A percentile compares a stretch with the other conserved stretches of the same genome.
Conservation (phyloP, 345 rosid genomes). For the Citrus australasica region DNA sequence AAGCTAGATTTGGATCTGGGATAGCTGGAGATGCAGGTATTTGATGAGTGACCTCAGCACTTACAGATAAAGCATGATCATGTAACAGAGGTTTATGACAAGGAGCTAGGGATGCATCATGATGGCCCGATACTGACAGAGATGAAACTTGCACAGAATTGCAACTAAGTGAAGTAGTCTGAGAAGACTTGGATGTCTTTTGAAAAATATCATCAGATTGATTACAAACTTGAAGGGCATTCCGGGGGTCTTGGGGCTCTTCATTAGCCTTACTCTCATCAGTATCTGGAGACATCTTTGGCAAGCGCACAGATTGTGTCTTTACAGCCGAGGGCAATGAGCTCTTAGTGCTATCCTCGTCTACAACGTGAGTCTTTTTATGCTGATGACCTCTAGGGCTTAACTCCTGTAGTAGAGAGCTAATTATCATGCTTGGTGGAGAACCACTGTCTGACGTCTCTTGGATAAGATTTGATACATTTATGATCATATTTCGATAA, state of each 20-base stretch:
- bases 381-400: constrained; percentile 41
- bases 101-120: constrained; percentile 29
- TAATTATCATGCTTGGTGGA: constrained; percentile 19
- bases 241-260: constrained; percentile 9
- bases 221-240: constrained; percentile 19
- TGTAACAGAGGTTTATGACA: constrained; percentile 25
- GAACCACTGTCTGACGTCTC: constrained; percentile 37
- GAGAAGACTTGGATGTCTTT: constrained; percentile 20
- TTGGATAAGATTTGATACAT: constrained; percentile 21
- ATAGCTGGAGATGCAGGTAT: constrained; percentile 14
- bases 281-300: constrained; percentile 23
- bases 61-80: constrained; percentile 23
- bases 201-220: constrained; percentile 18
- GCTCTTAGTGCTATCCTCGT: constrained; percentile 31
- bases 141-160: constrained; percentile 26
- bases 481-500: neutral
- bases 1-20: constrained; percentile 1
- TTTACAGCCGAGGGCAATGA: constrained; percentile 34
- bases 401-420: constrained; percentile 36
- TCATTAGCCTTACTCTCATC: constrained; percentile 1
- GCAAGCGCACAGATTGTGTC: constrained; percentile 23
- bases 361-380: constrained; percentile 26
- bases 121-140: constrained; percentile 25
- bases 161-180: neutral
- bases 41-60: constrained; percentile 11